Base-by-base conservation (phyloP, 202 grass and related monocot species). In the Panicum virgatum region DNA sequence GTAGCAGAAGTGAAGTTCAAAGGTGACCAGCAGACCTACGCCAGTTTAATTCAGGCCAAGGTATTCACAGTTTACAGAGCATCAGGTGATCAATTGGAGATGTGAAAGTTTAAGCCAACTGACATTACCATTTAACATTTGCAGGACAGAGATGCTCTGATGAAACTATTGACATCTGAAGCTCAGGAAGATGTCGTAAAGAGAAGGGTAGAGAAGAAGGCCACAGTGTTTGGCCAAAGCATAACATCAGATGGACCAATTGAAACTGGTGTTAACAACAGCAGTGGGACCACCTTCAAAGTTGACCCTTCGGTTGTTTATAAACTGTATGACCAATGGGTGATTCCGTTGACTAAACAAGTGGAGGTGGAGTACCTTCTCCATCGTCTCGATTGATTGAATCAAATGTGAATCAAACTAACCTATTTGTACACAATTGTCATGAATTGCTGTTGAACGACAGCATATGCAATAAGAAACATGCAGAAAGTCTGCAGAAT, bases 321-420 rank as follows among this genome's bases (percentile, higher is more conserved):
- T 14, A 40, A 77, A 6, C 81, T 91, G 15, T 94, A 91, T 51
- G 81, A 82, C 10, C 56, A 85, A 44, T 91, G 89, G 89, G 81
- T 94, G 54, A 94, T 94, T 14, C 92, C 89, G 8, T 27, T 91
- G 18, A 94, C 89, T 3, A 94, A 94, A 58, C 54, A 82, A 29
- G 92, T 94, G 59, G 89, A 94, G 79, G 29, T 89, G 3, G 81
- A 94, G 68, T 94, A 91, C 69, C 86, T 94, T 58, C 89, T 94
- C 56, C 84, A 15, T 64, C 89, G 92, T 27, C 81, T 94, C 5
- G 86, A 91, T 78, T 38, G 86, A 91, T 80, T 87, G 84, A 83
- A 44, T 59, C 19, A 7, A 66, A 7, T 12, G 15, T 77, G 59
- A 58, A 34, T 30, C 53, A 14, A 60, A 13, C 76, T 84, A 56